Base-by-base conservation (phyloP, 192 early-diverging fungal species). In the Phycomyces nitens region DNA sequence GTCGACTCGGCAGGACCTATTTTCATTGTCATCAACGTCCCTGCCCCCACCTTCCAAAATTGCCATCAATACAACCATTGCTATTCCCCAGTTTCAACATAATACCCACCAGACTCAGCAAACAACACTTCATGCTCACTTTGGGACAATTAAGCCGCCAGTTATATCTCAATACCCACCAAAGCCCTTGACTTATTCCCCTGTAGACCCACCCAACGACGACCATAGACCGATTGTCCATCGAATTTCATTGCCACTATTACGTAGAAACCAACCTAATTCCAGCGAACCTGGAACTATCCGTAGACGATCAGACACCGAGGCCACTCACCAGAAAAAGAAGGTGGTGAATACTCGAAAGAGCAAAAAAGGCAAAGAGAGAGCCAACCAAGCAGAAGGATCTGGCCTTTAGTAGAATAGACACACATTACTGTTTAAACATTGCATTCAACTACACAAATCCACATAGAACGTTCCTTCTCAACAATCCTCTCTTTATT, bases 141-240 rank as follows among this genome's bases (percentile, higher is more conserved):
- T 47, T 57, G 44, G 52, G 3, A 14, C 57, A 14, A 29, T 61
- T 23, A 26, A 29, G n/a, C 66, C 66, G 1, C 66, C 66, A 27
- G 44, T 59, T 10, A 68, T 68, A 7, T 53, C 53, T 16, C 66
- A 68, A 56, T 68, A 68, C 38, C 66, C 66, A 40, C 66, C 66
- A 22, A 60, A 61, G 24, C 66, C 66, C 55, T 42, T 68, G 29
- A 43, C 50, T 26, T 68, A 68, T 61, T 68, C 66, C 29, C 59
- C 66, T 20, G 53, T 68, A 5, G 66, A 68, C 21, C 53, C 61
- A 21, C 52, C 59, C 15, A 52, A 27, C 24, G 26, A 29, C 11
- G 27, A 53, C 12, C 51, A 44, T 40, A 21, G 47, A 27, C 15
- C 53, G 11, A 55, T 55, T 55, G 53, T 57, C 20, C 64, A 65